Evolutionary conservation across 1,139 yeast species (phyloP).

Genomic region (Suhomyces yuchorum): DNA sequence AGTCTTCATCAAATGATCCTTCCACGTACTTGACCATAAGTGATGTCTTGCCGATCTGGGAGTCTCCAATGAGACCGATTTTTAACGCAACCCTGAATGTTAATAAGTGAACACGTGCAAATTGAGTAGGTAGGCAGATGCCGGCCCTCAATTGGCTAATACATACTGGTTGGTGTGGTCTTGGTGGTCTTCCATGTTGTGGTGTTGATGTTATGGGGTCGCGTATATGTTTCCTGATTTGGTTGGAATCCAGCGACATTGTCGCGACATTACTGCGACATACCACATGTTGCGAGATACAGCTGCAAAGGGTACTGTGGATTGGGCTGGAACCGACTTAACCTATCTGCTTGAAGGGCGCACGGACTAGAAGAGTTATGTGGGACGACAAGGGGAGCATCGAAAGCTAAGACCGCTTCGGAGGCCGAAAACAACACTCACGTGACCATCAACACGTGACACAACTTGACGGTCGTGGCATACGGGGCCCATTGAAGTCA

Average conservation of each 20-base stretch:
- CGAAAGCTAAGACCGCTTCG: too few species aligned
- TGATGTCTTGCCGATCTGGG: constrained; percentile 97
- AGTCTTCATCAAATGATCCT: constrained; percentile 88
- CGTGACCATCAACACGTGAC: too few species aligned
- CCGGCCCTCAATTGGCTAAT: not conserved
- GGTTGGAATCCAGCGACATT: constrained; percentile 2
- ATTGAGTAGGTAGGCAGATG: not conserved
- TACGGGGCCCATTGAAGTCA: too few species aligned
- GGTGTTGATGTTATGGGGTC: constrained; percentile 7
- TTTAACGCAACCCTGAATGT: constrained; percentile 68
- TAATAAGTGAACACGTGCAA: constrained; percentile 1
- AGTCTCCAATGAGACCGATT: constrained; percentile 94
- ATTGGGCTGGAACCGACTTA: too few species aligned
- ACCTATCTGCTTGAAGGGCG: too few species aligned
- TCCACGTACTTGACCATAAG: constrained; percentile 97
- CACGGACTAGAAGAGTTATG: too few species aligned
- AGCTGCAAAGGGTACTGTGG: too few species aligned
- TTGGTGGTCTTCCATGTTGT: constrained; percentile 21
- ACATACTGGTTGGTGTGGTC: constrained; percentile 46
- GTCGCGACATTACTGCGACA: not conserved
- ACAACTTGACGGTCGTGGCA: too few species aligned
- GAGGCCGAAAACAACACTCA: too few species aligned
- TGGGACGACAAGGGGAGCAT: too few species aligned
- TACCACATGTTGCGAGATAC: too few species aligned
- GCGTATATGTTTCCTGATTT: constrained; percentile 9